Percentiles rank a stretch among this genome's conserved stretches.
These are phyloP conservation scores for Xylariaceae sp. DNA, from an alignment of 2,329 filamentous ascomycete genomes.

Conservation along the genomic window DNA sequence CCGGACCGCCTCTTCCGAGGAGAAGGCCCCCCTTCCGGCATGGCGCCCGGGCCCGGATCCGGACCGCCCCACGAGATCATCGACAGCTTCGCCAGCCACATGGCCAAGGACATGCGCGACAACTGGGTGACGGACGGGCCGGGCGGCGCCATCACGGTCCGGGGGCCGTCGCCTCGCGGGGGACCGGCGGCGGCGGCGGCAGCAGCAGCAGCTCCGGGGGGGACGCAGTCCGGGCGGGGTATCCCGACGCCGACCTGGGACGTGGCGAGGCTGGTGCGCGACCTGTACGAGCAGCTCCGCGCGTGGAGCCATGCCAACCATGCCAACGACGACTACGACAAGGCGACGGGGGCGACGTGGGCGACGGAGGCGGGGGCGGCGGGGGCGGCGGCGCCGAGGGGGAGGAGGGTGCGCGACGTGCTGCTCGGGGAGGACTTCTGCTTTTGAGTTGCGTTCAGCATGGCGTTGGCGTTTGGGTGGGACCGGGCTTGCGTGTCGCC, in stretches of 20 bases:
- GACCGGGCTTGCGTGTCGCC: too few species aligned
- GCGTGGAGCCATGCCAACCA: conserved; percentile 19
- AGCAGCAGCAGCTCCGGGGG: background rate
- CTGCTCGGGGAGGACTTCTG: too few species aligned
- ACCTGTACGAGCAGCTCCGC: conserved; percentile 12
- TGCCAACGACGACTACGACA: conserved; percentile 7
- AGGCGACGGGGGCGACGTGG: background rate
- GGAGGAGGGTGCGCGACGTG: too few species aligned
- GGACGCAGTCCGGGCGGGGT: conserved; percentile 29
- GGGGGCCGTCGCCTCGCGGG: conserved; percentile 27
- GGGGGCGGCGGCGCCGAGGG: background rate
- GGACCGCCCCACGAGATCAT: too few species aligned
- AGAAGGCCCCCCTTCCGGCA: conserved; percentile 5
- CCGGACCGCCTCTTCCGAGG: conserved; percentile 16
- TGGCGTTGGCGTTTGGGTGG: too few species aligned
- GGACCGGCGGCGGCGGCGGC: conserved; percentile 14
- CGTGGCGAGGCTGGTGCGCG: conserved; percentile 8
- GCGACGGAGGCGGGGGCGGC: background rate
- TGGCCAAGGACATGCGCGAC: conserved; percentile 35
- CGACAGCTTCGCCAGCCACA: conserved; percentile 32
- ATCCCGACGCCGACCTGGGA: conserved; percentile 17
- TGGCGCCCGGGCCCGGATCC: conserved; percentile 2
- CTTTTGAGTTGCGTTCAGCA: too few species aligned
- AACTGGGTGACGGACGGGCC: conserved; percentile 32
- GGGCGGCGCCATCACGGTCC: conserved; percentile 28